These are phyloP conservation scores for Rhodamnia argentea DNA, from an alignment of 345 rosid species.

Conservation along the genomic window DNA sequence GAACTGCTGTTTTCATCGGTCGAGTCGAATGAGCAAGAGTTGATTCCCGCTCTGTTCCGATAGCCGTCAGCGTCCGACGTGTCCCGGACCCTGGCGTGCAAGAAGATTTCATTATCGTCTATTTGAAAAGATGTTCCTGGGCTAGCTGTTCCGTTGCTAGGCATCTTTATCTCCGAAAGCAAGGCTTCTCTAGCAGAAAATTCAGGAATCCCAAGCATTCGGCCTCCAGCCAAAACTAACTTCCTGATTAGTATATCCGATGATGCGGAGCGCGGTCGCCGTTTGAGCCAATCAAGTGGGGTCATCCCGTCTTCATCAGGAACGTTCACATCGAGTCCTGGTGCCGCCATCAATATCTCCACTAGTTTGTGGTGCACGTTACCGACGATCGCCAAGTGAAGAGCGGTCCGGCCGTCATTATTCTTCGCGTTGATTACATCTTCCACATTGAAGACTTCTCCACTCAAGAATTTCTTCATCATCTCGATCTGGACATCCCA, in stretches of 20 bases:
- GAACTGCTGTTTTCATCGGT: slow-evolving; percentile 23
- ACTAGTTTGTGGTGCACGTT: slow-evolving; percentile 52
- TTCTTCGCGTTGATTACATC: slow-evolving; percentile 42
- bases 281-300: slow-evolving; percentile 71
- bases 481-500: slow-evolving; percentile 56
- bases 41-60: slow-evolving; percentile 24
- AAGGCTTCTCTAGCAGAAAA: slow-evolving; percentile 43
- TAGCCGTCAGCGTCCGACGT: slow-evolving; percentile 24
- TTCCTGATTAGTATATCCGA: slow-evolving; percentile 51
- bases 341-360: slow-evolving; percentile 58
- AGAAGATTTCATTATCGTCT: slow-evolving; percentile 61
- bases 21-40: slow-evolving; percentile 36
- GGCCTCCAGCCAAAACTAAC: slow-evolving; percentile 67
- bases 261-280: slow-evolving; percentile 46
- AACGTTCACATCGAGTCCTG: slow-evolving; percentile 47
- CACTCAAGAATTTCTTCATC: slow-evolving; percentile 37
- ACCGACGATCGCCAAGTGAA: slow-evolving; percentile 64
- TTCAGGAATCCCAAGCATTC: slow-evolving; percentile 36
- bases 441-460: slow-evolving; percentile 15
- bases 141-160: slow-evolving; percentile 36
- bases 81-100: slow-evolving; percentile 41
- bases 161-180: slow-evolving; percentile 56
- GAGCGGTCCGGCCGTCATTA: slow-evolving; percentile 66
- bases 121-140: slow-evolving; percentile 76
- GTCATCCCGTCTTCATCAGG: slow-evolving; percentile 60